A percentile compares a stretch with the other conserved stretches of the same genome.
These are phyloP conservation scores for Stromatinia cepivora DNA, from an alignment of 2,329 filamentous ascomycete species.

Conservation along the genomic window DNA sequence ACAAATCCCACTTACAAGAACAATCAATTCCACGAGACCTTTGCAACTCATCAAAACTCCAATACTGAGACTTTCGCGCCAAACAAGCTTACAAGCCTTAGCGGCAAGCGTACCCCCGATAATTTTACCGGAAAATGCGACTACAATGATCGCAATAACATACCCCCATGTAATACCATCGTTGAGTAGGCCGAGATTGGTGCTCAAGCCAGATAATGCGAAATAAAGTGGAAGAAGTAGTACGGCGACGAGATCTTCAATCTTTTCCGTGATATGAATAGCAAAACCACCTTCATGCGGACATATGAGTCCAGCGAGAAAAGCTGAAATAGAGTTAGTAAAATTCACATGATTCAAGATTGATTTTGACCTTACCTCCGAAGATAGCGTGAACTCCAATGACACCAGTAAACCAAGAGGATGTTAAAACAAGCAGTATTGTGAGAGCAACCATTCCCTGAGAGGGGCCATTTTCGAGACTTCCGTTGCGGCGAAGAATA, in stretches of 20 bases:
- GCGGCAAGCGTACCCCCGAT: constrained; percentile 79
- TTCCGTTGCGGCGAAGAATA: constrained; percentile 70
- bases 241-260: constrained; percentile 84
- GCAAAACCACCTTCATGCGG: constrained; percentile 88
- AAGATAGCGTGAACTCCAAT: constrained; percentile 96
- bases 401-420: constrained; percentile 83
- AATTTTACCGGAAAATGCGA: constrained; percentile 85
- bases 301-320: constrained; percentile 84
- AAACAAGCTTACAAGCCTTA: constrained; percentile 72
- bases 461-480: constrained; percentile 82
- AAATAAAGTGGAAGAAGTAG: constrained; percentile 92
- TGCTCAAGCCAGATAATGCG: constrained; percentile 85
- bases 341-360: background rate
- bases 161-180: constrained; percentile 86
- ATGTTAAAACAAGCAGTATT: constrained; percentile 73
- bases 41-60: constrained; percentile 96
- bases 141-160: constrained; percentile 75
- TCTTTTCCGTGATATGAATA: constrained; percentile 88
- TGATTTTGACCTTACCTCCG: constrained; percentile 47
- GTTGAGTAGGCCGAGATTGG: constrained; percentile 80
- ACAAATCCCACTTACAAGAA: constrained; percentile 62
- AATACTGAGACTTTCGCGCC: constrained; percentile 87
- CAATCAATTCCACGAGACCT: constrained; percentile 89
- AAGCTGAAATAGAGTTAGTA: constrained; percentile 51
- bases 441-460: constrained; percentile 84